Percentiles rank a stretch among this genome's conserved stretches.
These are phyloP conservation scores for Juncus effusus DNA, from an alignment of 176 grass and related monocot genomes.

Conservation along the genomic window DNA sequence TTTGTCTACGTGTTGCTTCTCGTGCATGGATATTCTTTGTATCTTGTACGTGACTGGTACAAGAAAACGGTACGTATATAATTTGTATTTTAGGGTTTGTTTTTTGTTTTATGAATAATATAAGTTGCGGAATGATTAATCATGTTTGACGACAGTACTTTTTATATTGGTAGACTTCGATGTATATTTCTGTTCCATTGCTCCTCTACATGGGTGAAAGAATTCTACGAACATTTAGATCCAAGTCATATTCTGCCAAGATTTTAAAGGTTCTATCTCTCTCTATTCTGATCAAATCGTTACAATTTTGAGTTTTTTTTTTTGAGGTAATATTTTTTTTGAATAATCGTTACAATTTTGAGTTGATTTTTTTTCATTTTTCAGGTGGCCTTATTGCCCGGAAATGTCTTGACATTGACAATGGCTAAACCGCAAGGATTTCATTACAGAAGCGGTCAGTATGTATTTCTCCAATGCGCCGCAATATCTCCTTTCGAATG, in stretches of 20 bases:
- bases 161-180: slow-evolving; percentile 61
- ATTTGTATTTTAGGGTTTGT: slow-evolving; percentile 11
- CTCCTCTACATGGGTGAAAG: slow-evolving; percentile 80
- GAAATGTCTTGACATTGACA: slow-evolving; percentile 79
- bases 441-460: slow-evolving; percentile 95
- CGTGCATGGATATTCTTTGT: slow-evolving; percentile 88
- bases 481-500: slow-evolving; percentile 94
- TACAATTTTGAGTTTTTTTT: slow-evolving; percentile 3
- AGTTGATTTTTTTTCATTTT: slow-evolving; percentile 17
- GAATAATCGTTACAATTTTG: neutral
- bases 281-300: neutral
- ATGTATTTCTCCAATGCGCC: slow-evolving; percentile 90
- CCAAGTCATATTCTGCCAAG: slow-evolving; percentile 52
- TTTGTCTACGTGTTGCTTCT: slow-evolving; percentile 75
- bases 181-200: slow-evolving; percentile 75
- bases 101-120: neutral
- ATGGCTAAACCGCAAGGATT: slow-evolving; percentile 77
- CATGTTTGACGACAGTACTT: neutral
- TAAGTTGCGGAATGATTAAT: neutral
- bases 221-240: slow-evolving; percentile 55
- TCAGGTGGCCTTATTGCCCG: slow-evolving; percentile 95
- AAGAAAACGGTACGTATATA: slow-evolving; percentile 62
- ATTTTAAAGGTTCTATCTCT: slow-evolving; percentile 60
- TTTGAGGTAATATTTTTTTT: neutral
- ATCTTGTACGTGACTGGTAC: slow-evolving; percentile 89